Evolutionary conservation across 2,329 filamentous ascomycete species (phyloP).

Genomic region (Phialemoniopsis sp.): DNA sequence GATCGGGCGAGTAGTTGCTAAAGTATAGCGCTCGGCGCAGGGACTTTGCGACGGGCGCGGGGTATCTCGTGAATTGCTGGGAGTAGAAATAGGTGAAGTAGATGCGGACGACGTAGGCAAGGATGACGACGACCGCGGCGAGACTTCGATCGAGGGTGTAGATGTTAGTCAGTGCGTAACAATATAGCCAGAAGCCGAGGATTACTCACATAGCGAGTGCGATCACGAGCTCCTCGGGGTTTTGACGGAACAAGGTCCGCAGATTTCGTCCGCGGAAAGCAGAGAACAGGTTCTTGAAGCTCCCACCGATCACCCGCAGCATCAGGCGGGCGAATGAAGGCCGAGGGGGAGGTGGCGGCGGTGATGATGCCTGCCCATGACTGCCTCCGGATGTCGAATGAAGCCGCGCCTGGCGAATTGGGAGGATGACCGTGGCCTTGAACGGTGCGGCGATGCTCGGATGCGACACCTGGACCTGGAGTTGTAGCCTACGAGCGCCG

Average conservation of each 20-base stretch:
- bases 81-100: conserved; percentile 55
- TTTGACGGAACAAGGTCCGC: conserved; percentile 31
- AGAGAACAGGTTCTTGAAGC: conserved; percentile 26
- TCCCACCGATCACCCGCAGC: conserved; percentile 20
- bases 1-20: conserved; percentile 71
- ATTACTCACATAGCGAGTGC: conserved; percentile 30
- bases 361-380: neutral
- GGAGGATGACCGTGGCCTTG: no score
- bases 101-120: conserved; percentile 32
- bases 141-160: conserved; percentile 32
- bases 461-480: no score
- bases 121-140: conserved; percentile 20
- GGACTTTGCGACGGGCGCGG: conserved; percentile 69
- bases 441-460: no score
- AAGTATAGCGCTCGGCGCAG: conserved; percentile 85
- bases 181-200: no score
- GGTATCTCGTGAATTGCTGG: conserved; percentile 52
- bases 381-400: conserved; percentile 3
- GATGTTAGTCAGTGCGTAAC: no score
- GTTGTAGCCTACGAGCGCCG: no score
- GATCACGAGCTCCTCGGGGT: conserved; percentile 35
- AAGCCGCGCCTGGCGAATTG: neutral
- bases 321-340: conserved; percentile 19
- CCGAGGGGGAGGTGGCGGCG: conserved; percentile 4
- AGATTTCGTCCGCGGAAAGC: conserved; percentile 32